phyloP scores from a whole-genome alignment of 768 basidiomycete genomes.

The Mycena rebaudengoi region DNA sequence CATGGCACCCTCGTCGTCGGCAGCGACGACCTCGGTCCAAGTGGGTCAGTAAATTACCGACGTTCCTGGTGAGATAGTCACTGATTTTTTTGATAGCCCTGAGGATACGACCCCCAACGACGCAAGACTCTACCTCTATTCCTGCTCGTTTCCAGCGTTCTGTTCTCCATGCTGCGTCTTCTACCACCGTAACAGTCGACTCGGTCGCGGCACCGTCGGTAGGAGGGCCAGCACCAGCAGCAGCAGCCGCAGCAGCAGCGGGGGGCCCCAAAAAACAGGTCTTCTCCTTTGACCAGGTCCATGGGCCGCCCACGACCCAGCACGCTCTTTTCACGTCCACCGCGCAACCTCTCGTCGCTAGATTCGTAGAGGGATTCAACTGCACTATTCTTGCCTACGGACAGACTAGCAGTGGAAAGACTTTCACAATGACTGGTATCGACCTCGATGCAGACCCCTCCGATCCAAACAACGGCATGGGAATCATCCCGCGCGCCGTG shows the following conservation, averaged over 20 bases:
- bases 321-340: constrained; percentile 87
- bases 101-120: constrained; percentile 88
- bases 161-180: constrained; percentile 80
- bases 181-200: constrained; percentile 87
- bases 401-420: constrained; percentile 96
- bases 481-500: constrained; percentile 95
- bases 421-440: constrained; percentile 96
- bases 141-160: constrained; percentile 94
- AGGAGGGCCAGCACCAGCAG: constrained; percentile 55
- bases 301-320: constrained; percentile 86
- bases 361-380: constrained; percentile 95
- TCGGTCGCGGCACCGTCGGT: constrained; percentile 61
- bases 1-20: constrained; percentile 77
- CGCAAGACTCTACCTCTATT: constrained; percentile 85
- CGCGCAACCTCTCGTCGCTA: constrained; percentile 83
- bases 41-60: constrained; percentile 73
- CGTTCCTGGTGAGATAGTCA: neutral
- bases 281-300: constrained; percentile 95
- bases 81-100: constrained; percentile 59
- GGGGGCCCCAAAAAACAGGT: constrained; percentile 75
- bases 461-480: constrained; percentile 87
- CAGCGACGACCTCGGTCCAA: constrained; percentile 90
- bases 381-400: constrained; percentile 98
- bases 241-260: constrained; percentile 52
- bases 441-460: constrained; percentile 88